These are phyloP conservation scores for Domatiomyces catenatus DNA, from an alignment of 2,329 filamentous ascomycete genomes.

Conservation along the genomic window DNA sequence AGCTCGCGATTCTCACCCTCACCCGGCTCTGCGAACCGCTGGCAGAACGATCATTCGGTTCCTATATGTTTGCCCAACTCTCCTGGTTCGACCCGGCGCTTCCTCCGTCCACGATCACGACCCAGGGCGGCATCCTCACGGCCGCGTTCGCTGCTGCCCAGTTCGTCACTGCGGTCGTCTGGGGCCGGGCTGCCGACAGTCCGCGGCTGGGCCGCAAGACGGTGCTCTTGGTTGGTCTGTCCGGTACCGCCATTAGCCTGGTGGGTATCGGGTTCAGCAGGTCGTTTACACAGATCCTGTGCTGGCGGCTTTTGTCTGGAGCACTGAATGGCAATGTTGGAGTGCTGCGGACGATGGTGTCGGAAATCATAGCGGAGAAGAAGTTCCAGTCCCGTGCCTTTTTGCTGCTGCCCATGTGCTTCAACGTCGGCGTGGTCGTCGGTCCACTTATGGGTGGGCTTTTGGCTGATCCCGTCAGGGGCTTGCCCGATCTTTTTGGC, in stretches of 20 bases:
- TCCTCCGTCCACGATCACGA: slow-evolving; percentile 50
- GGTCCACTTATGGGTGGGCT: slow-evolving; percentile 44
- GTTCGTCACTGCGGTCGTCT: slow-evolving; percentile 67
- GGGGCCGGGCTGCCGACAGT: slow-evolving; percentile 57
- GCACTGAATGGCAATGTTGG: slow-evolving; percentile 58
- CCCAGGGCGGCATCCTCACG: slow-evolving; percentile 61
- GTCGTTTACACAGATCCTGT: slow-evolving; percentile 46
- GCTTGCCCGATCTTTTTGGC: slow-evolving; percentile 48
- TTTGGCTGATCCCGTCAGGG: slow-evolving; percentile 49
- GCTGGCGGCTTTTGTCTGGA: slow-evolving; percentile 53
- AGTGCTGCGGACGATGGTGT: slow-evolving; percentile 60
- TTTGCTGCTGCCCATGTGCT: slow-evolving; percentile 49
- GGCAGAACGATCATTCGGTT: slow-evolving; percentile 60
- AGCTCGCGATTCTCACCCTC: slow-evolving; percentile 62
- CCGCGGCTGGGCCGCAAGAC: slow-evolving; percentile 56
- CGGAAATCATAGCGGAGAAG: slow-evolving; percentile 56
- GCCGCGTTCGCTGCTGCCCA: slow-evolving; percentile 70
- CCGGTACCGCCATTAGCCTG: slow-evolving; percentile 51
- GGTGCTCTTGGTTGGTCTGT: slow-evolving; percentile 62
- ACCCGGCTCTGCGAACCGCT: slow-evolving; percentile 69
- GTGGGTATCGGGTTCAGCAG: slow-evolving; percentile 55
- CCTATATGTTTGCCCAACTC: slow-evolving; percentile 83
- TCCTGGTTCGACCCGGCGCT: slow-evolving; percentile 53
- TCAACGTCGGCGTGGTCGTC: slow-evolving; percentile 43
- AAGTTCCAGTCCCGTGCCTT: slow-evolving; percentile 45